Conservation (phyloP, 1,139 yeast genomes). For the Keqinozyma sinolaborantium region DNA sequence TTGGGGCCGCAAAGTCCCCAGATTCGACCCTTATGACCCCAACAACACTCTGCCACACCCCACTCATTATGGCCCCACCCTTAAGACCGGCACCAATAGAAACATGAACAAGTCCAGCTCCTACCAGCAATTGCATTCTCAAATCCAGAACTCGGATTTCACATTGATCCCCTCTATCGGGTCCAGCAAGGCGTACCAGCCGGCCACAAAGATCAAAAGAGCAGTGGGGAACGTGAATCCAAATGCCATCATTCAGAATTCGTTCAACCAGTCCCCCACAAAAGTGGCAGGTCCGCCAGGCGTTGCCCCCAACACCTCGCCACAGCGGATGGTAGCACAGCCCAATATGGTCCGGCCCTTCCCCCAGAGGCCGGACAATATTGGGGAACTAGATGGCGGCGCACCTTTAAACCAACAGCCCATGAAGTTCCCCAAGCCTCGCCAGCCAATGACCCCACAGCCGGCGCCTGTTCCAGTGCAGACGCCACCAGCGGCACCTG, state of each 20-base stretch:
- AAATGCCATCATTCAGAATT: not conserved
- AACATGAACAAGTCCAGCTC: constrained; percentile 37
- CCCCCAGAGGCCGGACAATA: constrained; percentile 5
- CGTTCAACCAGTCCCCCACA: constrained; percentile 7
- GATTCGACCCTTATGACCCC: constrained; percentile 53
- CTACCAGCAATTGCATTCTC: constrained; percentile 41
- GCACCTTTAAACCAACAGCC: too few relatives aligned
- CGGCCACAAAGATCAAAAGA: constrained; percentile 32
- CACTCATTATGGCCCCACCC: constrained; percentile 29
- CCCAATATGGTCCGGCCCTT: constrained; percentile 1
- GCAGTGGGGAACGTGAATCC: constrained; percentile 2
- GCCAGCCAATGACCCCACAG: constrained; percentile 1
- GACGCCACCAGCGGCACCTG: not conserved
- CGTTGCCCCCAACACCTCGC: constrained; percentile 2
- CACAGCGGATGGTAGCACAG: constrained; percentile 1
- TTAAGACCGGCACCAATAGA: constrained; percentile 38
- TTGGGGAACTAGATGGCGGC: too few relatives aligned
- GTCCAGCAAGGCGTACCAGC: constrained; percentile 27
- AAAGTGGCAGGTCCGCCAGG: constrained; percentile 5
- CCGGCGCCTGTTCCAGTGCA: not conserved
- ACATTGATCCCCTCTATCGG: constrained; percentile 27
- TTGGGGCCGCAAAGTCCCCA: constrained; percentile 46
- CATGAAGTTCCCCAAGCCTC: constrained; percentile 4
- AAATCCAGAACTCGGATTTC: constrained; percentile 35
- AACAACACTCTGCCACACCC: constrained; percentile 20